phyloP scores from a whole-genome alignment of 192 early-diverging fungal species.

The Backusella sp. region DNA sequence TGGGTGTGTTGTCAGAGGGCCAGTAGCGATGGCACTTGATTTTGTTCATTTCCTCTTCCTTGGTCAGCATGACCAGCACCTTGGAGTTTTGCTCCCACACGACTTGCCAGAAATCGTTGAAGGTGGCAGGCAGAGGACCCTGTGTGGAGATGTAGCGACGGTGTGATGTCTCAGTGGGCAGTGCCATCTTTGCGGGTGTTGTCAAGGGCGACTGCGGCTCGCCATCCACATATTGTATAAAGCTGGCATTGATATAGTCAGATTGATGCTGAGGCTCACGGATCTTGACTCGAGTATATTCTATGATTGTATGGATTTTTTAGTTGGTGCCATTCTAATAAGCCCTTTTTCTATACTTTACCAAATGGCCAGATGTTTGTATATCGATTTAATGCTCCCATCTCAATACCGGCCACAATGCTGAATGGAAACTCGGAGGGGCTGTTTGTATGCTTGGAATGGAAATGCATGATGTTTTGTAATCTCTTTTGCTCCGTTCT shows the following conservation, averaged over 20 bases:
- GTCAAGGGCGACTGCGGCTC: background rate
- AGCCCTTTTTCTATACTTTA: background rate
- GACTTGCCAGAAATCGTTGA: slow-evolving; percentile 93
- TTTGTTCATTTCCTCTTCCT: slow-evolving; percentile 84
- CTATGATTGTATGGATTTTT: background rate
- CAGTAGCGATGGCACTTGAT: slow-evolving; percentile 91
- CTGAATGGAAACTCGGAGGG: slow-evolving; percentile 57
- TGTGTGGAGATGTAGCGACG: slow-evolving; percentile 58
- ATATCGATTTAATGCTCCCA: slow-evolving; percentile 77
- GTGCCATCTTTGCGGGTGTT: background rate
- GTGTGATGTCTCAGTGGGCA: background rate
- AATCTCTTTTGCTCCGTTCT: slow-evolving; percentile 66
- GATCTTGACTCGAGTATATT: slow-evolving; percentile 41
- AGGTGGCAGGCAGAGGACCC: slow-evolving; percentile 80
- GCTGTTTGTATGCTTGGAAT: slow-evolving; percentile 42
- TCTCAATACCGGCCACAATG: slow-evolving; percentile 79
- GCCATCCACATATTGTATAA: slow-evolving; percentile 23
- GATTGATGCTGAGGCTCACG: slow-evolving; percentile 7
- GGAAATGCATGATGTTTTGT: slow-evolving; percentile 66
- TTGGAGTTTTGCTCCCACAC: slow-evolving; percentile 85
- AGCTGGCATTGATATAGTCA: slow-evolving; percentile 42
- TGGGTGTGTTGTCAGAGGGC: slow-evolving; percentile 48
- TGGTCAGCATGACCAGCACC: slow-evolving; percentile 95
- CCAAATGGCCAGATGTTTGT: slow-evolving; percentile 84
- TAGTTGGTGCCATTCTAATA: too few species aligned